These are phyloP conservation scores for Echinosphaeria canescens DNA, from an alignment of 2,329 filamentous ascomycete species.

Conservation along the genomic window DNA sequence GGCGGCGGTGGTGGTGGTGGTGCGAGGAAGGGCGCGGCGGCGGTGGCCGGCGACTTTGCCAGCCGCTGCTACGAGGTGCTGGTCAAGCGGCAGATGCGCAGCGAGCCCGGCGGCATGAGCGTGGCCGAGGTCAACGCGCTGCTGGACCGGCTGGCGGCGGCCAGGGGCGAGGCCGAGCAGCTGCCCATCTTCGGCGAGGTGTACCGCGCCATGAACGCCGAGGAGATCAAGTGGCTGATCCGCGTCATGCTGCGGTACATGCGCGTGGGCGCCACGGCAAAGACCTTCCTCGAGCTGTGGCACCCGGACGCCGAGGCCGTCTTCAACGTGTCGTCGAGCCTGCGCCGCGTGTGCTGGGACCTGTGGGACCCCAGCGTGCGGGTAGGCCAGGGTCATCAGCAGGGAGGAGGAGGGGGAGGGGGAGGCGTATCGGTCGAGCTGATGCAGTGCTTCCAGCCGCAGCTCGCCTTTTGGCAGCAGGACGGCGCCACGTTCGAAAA, in stretches of 20 bases:
- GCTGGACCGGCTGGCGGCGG: conserved; percentile 56
- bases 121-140: conserved; percentile 79
- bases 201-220: conserved; percentile 78
- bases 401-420: too few relatives aligned
- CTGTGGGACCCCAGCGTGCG: conserved; percentile 51
- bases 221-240: conserved; percentile 87
- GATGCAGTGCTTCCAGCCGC: conserved; percentile 94
- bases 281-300: conserved; percentile 69
- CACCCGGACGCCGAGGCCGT: conserved; percentile 56
- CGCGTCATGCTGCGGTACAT: conserved; percentile 73
- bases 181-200: conserved; percentile 62
- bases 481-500: conserved; percentile 46
- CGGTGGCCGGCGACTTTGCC: conserved; percentile 77
- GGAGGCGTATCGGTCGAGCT: conserved; percentile 45
- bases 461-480: conserved; percentile 83
- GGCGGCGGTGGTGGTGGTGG: conserved; percentile 1
- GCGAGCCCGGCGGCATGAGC: conserved; percentile 53
- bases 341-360: conserved; percentile 89
- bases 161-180: conserved; percentile 67
- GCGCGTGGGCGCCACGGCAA: conserved; percentile 61
- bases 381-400: too few relatives aligned
- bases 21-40: conserved; percentile 27
- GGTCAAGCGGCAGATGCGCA: conserved; percentile 60
- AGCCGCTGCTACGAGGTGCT: conserved; percentile 75
- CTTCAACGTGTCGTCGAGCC: conserved; percentile 79